phyloP scores from a whole-genome alignment of 768 basidiomycete genomes.

The Suillus placidus region DNA sequence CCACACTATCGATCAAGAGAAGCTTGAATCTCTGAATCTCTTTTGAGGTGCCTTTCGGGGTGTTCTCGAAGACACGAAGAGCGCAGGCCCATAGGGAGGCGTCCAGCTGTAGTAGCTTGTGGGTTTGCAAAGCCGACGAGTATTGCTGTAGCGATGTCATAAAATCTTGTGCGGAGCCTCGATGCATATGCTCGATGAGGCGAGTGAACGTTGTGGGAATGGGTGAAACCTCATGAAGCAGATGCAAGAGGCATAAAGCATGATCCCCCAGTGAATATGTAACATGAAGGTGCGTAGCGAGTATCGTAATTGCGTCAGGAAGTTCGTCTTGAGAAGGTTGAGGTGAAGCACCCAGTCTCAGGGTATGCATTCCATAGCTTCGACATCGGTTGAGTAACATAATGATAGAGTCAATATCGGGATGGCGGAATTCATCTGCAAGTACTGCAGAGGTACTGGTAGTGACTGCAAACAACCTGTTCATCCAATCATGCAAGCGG shows the following conservation, averaged over 20 bases:
- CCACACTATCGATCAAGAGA: constrained; percentile 47
- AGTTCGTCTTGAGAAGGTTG: constrained; percentile 19
- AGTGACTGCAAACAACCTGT: constrained; percentile 17
- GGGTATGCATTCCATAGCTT: constrained; percentile 21
- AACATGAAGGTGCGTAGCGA: constrained; percentile 25
- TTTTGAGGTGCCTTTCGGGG: constrained; percentile 24
- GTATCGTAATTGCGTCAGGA: constrained; percentile 26
- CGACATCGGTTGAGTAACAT: constrained; percentile 32
- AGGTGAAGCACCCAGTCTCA: constrained; percentile 4
- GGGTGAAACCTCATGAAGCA: constrained; percentile 33
- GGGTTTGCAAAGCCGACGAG: constrained; percentile 34
- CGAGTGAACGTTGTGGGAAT: constrained; percentile 33
- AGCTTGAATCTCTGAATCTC: constrained; percentile 40
- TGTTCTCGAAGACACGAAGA: constrained; percentile 47
- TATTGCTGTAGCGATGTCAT: constrained; percentile 26
- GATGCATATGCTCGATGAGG: constrained; percentile 27
- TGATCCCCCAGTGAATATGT: constrained; percentile 14
- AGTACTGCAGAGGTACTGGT: background rate
- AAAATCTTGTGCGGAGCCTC: constrained; percentile 27
- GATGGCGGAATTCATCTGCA: constrained; percentile 2
- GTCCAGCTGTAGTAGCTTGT: constrained; percentile 44
- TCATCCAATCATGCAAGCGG: constrained; percentile 30
- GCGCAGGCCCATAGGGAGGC: constrained; percentile 57
- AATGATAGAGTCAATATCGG: constrained; percentile 15
- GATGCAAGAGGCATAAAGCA: constrained; percentile 19